Percentiles rank a stretch among this genome's conserved stretches.
These are phyloP conservation scores for Coemansia sp. DNA, from an alignment of 192 early-diverging fungal species.

Conservation along the genomic window DNA sequence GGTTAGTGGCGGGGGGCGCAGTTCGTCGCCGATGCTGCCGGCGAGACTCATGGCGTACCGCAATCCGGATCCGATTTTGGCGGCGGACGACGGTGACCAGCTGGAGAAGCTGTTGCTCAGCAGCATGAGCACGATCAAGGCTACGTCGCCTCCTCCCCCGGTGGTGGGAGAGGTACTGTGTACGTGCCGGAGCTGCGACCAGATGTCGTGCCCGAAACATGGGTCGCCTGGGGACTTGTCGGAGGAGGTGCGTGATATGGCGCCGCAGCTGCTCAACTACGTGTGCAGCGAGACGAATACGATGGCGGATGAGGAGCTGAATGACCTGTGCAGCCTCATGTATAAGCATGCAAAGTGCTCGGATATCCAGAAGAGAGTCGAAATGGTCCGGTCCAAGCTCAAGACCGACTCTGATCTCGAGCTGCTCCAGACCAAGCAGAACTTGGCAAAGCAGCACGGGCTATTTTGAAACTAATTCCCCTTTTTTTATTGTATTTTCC, in stretches of 20 bases:
- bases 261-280: constrained; percentile 44
- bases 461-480: constrained; percentile 10
- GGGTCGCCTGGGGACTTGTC: constrained; percentile 43
- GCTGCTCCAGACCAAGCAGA: constrained; percentile 33
- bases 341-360: constrained; percentile 56
- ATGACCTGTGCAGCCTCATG: constrained; percentile 54
- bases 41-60: constrained; percentile 53
- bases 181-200: constrained; percentile 32
- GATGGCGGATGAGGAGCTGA: constrained; percentile 48
- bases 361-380: constrained; percentile 51
- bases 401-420: constrained; percentile 43
- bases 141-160: not conserved
- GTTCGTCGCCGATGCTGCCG: constrained; percentile 20
- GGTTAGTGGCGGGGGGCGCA: not conserved
- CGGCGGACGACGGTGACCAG: constrained; percentile 43
- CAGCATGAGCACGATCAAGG: constrained; percentile 36
- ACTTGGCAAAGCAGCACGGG: constrained; percentile 35
- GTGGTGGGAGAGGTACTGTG: constrained; percentile 2
- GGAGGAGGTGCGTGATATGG: constrained; percentile 39
- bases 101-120: constrained; percentile 51
- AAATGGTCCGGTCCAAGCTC: constrained; percentile 35
- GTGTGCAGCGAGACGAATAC: constrained; percentile 47
- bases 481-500: not conserved
- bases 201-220: constrained; percentile 37
- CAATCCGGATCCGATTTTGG: constrained; percentile 40